These are phyloP conservation scores for Prillingera fragicola DNA, from an alignment of 1,284 basidiomycete genomes.

Conservation along the genomic window DNA sequence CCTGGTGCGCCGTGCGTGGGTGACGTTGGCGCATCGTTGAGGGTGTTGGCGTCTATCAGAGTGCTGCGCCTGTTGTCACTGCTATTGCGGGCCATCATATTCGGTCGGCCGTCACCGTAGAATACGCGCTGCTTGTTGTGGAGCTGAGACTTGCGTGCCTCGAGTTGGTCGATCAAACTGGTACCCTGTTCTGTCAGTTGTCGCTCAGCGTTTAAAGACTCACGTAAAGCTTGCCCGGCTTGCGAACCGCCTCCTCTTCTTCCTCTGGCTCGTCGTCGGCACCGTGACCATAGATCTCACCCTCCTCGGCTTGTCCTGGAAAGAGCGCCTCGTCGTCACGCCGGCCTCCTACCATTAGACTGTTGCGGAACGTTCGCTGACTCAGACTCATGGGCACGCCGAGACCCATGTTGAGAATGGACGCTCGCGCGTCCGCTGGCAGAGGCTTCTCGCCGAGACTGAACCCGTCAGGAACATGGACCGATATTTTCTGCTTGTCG, in stretches of 20 bases:
- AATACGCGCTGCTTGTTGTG: constrained; percentile 41
- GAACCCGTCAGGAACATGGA: constrained; percentile 37
- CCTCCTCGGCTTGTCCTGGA: constrained; percentile 16
- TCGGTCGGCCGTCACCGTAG: constrained; percentile 43
- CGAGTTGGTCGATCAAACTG: constrained; percentile 47
- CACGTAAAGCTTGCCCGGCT: constrained; percentile 39
- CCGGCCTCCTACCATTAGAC: constrained; percentile 32
- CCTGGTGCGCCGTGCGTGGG: neutral
- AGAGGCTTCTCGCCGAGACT: constrained; percentile 42
- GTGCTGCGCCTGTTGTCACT: constrained; percentile 7
- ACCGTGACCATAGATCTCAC: constrained; percentile 20
- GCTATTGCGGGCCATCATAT: constrained; percentile 41
- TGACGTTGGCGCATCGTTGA: neutral
- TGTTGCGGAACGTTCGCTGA: constrained; percentile 38
- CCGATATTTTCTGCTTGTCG: constrained; percentile 7
- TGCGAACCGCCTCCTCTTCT: constrained; percentile 18
- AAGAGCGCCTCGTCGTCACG: constrained; percentile 24
- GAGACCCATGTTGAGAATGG: constrained; percentile 25
- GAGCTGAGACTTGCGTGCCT: constrained; percentile 39
- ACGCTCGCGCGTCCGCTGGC: constrained; percentile 35
- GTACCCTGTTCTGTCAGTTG: constrained; percentile 24
- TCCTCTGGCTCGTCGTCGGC: constrained; percentile 21
- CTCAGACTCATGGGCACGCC: constrained; percentile 31
- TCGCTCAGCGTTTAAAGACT: constrained; percentile 10
- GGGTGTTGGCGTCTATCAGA: constrained; percentile 10